Percentiles rank a stretch among this genome's conserved stretches.
Evolutionary conservation across 2,329 filamentous ascomycete genomes (phyloP).

Genomic region (Raffaelea deltoideospora): DNA sequence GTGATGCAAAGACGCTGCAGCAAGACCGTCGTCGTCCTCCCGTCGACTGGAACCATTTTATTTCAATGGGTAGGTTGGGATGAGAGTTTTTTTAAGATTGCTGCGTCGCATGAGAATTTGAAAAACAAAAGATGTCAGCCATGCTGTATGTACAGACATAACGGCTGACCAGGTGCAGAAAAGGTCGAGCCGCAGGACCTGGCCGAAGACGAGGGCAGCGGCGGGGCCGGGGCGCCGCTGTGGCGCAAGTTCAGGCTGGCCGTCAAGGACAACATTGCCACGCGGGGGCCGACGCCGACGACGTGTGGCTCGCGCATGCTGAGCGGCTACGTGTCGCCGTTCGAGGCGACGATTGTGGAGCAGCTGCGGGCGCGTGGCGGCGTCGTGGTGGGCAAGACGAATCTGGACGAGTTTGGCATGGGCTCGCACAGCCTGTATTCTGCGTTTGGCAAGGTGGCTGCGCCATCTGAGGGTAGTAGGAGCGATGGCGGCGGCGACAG

Average conservation of each 20-base stretch:
- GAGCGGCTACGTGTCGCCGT: constrained; percentile 52
- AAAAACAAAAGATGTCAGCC: not conserved
- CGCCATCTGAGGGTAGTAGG: constrained; percentile 5
- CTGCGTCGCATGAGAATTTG: too few relatives aligned
- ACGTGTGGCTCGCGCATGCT: constrained; percentile 72
- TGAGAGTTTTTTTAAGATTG: too few relatives aligned
- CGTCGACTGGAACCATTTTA: constrained; percentile 11
- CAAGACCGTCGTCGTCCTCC: too few relatives aligned
- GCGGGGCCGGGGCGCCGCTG: too few relatives aligned
- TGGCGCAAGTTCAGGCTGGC: constrained; percentile 41
- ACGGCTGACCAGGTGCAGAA: too few relatives aligned
- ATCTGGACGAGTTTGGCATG: constrained; percentile 56
- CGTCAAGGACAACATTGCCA: constrained; percentile 65
- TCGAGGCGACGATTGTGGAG: constrained; percentile 63
- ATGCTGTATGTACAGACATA: too few relatives aligned
- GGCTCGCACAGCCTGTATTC: constrained; percentile 19
- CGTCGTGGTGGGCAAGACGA: constrained; percentile 61
- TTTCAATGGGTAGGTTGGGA: constrained; percentile 1
- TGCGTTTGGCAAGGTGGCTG: constrained; percentile 13
- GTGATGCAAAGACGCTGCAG: too few relatives aligned
- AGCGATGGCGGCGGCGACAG: constrained; percentile 13
- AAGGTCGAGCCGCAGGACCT: too few relatives aligned
- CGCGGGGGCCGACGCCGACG: constrained; percentile 29
- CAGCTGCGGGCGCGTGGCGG: constrained; percentile 48
- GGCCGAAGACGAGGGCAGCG: too few relatives aligned